These are phyloP conservation scores for Fraxinus ornus DNA, from an alignment of 305 asterid genomes.

Conservation along the genomic window DNA sequence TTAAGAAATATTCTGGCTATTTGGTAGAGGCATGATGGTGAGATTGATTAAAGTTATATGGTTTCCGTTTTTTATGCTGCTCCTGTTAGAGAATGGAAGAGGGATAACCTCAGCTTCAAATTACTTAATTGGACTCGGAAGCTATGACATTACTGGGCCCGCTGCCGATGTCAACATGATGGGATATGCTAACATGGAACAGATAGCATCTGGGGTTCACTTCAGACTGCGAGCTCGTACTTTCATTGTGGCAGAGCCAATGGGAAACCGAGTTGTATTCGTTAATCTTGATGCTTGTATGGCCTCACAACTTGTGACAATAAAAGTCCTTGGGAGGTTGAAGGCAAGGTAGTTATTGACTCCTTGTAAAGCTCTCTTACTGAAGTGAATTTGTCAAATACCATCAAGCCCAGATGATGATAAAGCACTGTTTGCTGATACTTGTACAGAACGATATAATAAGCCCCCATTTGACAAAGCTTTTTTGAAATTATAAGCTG, in stretches of 20 bases:
- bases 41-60: conserved; percentile 41
- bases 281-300: conserved; percentile 98
- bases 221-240: conserved; percentile 91
- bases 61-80: conserved; percentile 42
- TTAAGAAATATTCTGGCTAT: conserved; percentile 19
- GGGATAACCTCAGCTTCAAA: conserved; percentile 51
- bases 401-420: conserved; percentile 1
- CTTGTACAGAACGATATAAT: neutral
- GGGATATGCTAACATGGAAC: conserved; percentile 90
- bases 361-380: neutral
- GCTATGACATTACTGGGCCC: conserved; percentile 97
- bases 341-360: conserved; percentile 64
- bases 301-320: conserved; percentile 89
- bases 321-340: conserved; percentile 86
- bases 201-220: conserved; percentile 86
- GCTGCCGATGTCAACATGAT: conserved; percentile 99
- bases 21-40: conserved; percentile 32
- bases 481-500: neutral
- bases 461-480: neutral
- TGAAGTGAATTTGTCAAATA: conserved; percentile 10
- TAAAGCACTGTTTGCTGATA: conserved; percentile 15
- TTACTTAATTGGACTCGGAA: conserved; percentile 84
- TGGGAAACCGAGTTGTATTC: conserved; percentile 65
- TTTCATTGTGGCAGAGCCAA: conserved; percentile 78
- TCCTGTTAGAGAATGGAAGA: conserved; percentile 43